Percentiles rank a stretch among this genome's conserved stretches.
phyloP scores from a whole-genome alignment of 2,329 filamentous ascomycete species.

The Apiospora aurea region DNA sequence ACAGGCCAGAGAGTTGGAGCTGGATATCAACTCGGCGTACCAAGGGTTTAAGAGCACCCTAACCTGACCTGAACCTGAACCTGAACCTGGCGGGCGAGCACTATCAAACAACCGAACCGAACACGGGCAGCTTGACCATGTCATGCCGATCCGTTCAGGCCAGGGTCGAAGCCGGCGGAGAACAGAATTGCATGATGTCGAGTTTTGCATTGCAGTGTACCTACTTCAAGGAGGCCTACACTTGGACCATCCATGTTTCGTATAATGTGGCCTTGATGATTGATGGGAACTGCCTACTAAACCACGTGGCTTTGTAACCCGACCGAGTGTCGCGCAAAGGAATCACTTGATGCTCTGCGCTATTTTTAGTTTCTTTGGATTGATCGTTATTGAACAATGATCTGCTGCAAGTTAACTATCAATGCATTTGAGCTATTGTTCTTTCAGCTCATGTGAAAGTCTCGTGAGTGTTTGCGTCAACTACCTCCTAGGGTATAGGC shows the following conservation, averaged over 20 bases:
- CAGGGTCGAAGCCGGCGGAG: neutral
- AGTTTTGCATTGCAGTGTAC: neutral
- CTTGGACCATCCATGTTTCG: neutral
- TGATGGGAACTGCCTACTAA: neutral
- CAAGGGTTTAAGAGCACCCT: conserved; percentile 83
- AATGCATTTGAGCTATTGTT: neutral
- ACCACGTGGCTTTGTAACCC: neutral
- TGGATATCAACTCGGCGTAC: conserved; percentile 95
- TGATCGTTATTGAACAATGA: neutral
- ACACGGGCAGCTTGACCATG: neutral
- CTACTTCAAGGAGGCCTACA: neutral
- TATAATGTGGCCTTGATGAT: neutral
- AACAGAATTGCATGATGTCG: neutral
- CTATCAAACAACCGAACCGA: neutral
- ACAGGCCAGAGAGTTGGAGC: conserved; percentile 85
- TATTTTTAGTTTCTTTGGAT: neutral
- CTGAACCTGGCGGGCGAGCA: neutral
- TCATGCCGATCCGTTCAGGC: neutral
- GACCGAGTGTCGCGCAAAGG: neutral
- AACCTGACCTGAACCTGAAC: neutral
- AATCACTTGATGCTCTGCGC: neutral
- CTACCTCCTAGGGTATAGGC: too few species aligned
- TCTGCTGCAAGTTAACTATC: neutral
- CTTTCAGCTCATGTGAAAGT: neutral
- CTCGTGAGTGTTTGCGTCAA: neutral